phyloP scores from a whole-genome alignment of 306 rosid genomes.

The Echinosophora koreensis region DNA sequence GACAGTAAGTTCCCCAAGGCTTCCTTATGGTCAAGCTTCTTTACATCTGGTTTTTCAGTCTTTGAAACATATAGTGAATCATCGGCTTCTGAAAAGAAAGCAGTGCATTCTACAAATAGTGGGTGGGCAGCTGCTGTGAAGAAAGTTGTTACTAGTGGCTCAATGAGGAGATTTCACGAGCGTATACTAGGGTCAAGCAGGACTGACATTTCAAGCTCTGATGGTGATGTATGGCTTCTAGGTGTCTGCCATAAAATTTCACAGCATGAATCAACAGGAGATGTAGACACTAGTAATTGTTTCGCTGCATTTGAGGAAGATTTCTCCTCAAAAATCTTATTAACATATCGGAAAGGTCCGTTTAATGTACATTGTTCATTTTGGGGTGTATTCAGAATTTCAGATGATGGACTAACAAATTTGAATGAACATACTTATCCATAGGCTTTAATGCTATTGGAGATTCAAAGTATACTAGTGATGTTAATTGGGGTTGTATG shows the following conservation, averaged over 20 bases:
- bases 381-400: slow-evolving; percentile 12
- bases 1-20: slow-evolving; percentile 69
- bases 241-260: slow-evolving; percentile 78
- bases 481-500: slow-evolving; percentile 98
- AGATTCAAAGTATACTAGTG: slow-evolving; percentile 88
- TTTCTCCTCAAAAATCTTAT: slow-evolving; percentile 79
- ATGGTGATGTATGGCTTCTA: slow-evolving; percentile 94
- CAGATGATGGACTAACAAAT: slow-evolving; percentile 30
- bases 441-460: slow-evolving; percentile 82
- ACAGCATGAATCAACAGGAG: slow-evolving; percentile 64
- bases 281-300: slow-evolving; percentile 55
- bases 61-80: slow-evolving; percentile 78
- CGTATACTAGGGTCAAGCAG: slow-evolving; percentile 77
- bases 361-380: slow-evolving; percentile 25
- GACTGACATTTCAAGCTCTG: slow-evolving; percentile 70
- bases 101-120: slow-evolving; percentile 64
- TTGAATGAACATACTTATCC: slow-evolving; percentile 38
- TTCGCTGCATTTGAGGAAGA: slow-evolving; percentile 75
- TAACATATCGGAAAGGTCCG: slow-evolving; percentile 95
- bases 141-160: slow-evolving; percentile 70
- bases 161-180: slow-evolving; percentile 92
- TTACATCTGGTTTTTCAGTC: slow-evolving; percentile 76
- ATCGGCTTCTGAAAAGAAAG: slow-evolving; percentile 74
- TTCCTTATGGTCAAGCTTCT: slow-evolving; percentile 82
- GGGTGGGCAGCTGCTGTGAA: slow-evolving; percentile 88